Conservation (phyloP, 108 stramenopile species). For the Skeletonema menzelii region DNA sequence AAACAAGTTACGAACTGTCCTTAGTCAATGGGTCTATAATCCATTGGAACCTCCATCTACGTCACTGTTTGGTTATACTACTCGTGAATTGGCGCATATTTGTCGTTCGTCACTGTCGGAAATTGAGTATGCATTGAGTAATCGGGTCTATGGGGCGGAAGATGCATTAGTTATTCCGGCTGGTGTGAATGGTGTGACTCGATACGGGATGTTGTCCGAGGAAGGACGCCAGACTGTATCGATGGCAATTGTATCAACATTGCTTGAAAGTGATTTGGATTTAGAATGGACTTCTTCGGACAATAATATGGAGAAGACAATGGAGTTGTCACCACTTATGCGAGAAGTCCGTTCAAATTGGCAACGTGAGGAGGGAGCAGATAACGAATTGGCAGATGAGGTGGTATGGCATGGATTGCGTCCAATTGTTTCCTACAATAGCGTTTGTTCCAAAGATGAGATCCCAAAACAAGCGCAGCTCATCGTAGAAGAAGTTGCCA, state of each 20-base stretch:
- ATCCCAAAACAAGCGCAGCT: constrained; percentile 28
- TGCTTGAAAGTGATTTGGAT: constrained; percentile 40
- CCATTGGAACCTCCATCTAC: constrained; percentile 30
- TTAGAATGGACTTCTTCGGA: constrained; percentile 20
- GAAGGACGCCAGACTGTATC: constrained; percentile 44
- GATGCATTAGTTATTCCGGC: constrained; percentile 36
- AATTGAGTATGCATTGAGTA: constrained; percentile 19
- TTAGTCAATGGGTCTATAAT: constrained; percentile 34
- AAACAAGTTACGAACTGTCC: constrained; percentile 7
- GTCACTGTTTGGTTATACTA: constrained; percentile 18
- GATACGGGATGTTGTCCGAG: constrained; percentile 42
- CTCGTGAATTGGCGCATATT: constrained; percentile 32
- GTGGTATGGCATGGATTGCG: constrained; percentile 47
- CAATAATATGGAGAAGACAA: constrained; percentile 5
- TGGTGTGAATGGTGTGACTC: neutral
- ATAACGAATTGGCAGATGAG: constrained; percentile 14
- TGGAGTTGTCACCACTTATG: constrained; percentile 19
- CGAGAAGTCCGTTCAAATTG: constrained; percentile 37
- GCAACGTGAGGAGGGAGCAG: constrained; percentile 34
- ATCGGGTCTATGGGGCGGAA: constrained; percentile 37
- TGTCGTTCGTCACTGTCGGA: constrained; percentile 36
- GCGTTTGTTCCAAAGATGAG: neutral
- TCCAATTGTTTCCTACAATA: constrained; percentile 9
- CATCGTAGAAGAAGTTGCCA: constrained; percentile 26
- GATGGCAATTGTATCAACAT: constrained; percentile 38